phyloP scores from a whole-genome alignment of 2,329 filamentous ascomycete species.

The Pseudocercospora musae region DNA sequence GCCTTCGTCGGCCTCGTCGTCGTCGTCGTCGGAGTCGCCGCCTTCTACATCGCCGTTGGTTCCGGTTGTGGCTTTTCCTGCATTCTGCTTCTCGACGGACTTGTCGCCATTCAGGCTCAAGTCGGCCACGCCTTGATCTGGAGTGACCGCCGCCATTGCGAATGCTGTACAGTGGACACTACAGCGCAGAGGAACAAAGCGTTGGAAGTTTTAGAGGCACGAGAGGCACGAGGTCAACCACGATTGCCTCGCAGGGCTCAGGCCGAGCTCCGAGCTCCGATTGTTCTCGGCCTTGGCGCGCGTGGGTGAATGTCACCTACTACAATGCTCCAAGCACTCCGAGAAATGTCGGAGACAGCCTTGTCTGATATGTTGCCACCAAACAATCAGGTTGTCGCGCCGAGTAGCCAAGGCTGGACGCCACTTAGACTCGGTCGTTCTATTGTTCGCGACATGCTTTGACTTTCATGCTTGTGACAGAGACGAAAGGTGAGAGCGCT shows the following conservation, averaged over 20 bases:
- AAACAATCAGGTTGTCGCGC: no score
- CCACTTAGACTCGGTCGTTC: background rate
- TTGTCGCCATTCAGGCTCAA: conserved; percentile 25
- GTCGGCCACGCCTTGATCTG: conserved; percentile 28
- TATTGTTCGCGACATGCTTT: background rate
- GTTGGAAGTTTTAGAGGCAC: background rate
- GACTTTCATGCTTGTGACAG: background rate
- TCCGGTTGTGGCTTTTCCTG: conserved; percentile 23
- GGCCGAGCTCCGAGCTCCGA: background rate
- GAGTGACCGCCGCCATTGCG: conserved; percentile 31
- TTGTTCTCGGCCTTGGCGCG: background rate
- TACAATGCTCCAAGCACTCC: background rate
- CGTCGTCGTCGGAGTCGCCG: conserved; percentile 38
- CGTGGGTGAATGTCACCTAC: no score
- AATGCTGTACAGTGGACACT: background rate
- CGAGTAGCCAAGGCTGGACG: background rate
- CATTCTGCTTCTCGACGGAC: conserved; percentile 23
- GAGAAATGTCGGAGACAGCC: background rate
- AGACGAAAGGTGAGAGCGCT: background rate
- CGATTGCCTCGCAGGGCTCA: background rate
- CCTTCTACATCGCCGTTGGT: conserved; percentile 33
- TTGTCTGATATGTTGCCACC: background rate
- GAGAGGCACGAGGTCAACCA: background rate
- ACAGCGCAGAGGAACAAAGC: background rate
- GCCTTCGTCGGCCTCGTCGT: conserved; percentile 35